Percentiles rank a stretch among this genome's conserved stretches.
Evolutionary conservation across 345 rosid genomes (phyloP).

Genomic region (Hibiscus trionum): DNA sequence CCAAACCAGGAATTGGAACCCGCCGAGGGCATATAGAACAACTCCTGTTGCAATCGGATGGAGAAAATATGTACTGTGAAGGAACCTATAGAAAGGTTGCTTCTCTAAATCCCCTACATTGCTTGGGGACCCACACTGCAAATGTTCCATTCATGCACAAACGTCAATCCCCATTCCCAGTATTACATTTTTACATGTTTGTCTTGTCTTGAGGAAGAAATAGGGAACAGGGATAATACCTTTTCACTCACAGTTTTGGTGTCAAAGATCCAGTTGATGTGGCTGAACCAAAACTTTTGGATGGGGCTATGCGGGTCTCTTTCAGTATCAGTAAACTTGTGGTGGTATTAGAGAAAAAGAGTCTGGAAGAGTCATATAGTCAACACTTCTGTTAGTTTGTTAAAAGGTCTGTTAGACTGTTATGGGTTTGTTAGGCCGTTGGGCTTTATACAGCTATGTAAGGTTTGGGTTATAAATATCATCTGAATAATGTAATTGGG

Average conservation of each 20-base stretch:
- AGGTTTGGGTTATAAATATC: too few species aligned
- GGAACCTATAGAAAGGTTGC: slow-evolving; percentile 67
- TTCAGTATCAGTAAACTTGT: slow-evolving; percentile 76
- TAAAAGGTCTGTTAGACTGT: too few species aligned
- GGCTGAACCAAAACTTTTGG: slow-evolving; percentile 93
- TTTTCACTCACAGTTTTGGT: slow-evolving; percentile 37
- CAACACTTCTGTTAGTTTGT: too few species aligned
- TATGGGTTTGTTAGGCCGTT: too few species aligned
- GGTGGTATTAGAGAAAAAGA: too few species aligned
- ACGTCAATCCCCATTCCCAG: neutral
- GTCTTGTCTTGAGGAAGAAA: too few species aligned
- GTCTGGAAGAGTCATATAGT: too few species aligned
- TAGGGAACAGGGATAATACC: slow-evolving; percentile 31
- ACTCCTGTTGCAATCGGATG: slow-evolving; percentile 61
- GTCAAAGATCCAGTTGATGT: slow-evolving; percentile 80
- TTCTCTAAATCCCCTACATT: slow-evolving; percentile 83
- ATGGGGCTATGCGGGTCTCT: slow-evolving; percentile 89
- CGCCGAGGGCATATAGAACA: slow-evolving; percentile 56
- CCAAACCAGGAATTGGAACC: slow-evolving; percentile 53
- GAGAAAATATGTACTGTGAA: slow-evolving; percentile 39
- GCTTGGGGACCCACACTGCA: slow-evolving; percentile 36
- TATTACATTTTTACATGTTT: neutral
- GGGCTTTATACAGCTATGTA: too few species aligned
- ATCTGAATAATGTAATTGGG: too few species aligned
- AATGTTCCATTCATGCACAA: slow-evolving; percentile 6